Percentiles rank a stretch among this genome's conserved stretches.
phyloP scores from a whole-genome alignment of 2,329 filamentous ascomycete species.

The Fusarium bulbicola region DNA sequence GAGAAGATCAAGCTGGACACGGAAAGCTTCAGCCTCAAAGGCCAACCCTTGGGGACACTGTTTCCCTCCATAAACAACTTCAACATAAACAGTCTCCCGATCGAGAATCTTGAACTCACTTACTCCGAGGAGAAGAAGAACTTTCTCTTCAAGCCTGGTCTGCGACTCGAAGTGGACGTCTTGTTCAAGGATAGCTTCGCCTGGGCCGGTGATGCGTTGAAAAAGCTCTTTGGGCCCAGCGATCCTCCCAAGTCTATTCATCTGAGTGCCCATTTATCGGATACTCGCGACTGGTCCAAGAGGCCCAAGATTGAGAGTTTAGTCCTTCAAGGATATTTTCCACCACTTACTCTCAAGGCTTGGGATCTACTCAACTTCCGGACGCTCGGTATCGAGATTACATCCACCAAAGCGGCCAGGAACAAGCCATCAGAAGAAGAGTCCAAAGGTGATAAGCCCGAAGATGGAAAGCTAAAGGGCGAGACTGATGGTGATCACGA shows the following conservation, averaged over 20 bases:
- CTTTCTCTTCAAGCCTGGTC: neutral
- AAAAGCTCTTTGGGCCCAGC: neutral
- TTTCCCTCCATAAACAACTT: neutral
- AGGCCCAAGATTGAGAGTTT: neutral
- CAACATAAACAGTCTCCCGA: fast-evolving
- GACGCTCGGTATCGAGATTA: neutral
- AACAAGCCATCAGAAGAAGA: neutral
- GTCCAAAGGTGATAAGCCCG: fast-evolving
- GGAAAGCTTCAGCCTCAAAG: neutral
- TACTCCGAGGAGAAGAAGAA: neutral
- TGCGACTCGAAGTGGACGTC: neutral
- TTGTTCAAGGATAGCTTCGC: neutral
- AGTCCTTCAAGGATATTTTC: neutral
- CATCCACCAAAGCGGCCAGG: neutral
- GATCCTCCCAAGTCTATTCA: neutral
- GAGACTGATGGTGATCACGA: neutral
- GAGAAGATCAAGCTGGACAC: neutral
- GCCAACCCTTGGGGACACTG: neutral
- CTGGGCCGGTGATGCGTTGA: fast-evolving
- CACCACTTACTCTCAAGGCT: neutral
- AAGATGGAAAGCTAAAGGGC: neutral
- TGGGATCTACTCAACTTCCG: neutral
- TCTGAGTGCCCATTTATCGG: neutral
- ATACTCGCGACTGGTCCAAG: neutral
- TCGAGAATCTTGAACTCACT: neutral